Percentiles rank a stretch among this genome's conserved stretches.
phyloP scores from a whole-genome alignment of 2,329 filamentous ascomycete species.

The Stagonosporopsis tanaceti region DNA sequence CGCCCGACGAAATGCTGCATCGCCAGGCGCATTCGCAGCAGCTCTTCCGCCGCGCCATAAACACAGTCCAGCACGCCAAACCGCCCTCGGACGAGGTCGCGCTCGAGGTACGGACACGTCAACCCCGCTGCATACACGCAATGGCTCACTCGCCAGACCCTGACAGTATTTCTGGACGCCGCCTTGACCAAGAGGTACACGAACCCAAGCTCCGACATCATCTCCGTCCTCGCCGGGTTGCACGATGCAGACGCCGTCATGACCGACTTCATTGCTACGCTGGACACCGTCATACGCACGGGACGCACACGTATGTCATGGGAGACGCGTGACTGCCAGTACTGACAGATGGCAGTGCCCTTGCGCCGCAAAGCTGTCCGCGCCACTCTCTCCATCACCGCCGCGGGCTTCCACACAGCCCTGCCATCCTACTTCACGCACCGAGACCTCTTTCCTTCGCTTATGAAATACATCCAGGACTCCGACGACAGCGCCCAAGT shows the following conservation, averaged over 20 bases:
- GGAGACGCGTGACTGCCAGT: not conserved
- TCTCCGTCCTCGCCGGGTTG: slow-evolving; percentile 85
- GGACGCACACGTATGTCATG: slow-evolving; percentile 69
- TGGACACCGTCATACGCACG: slow-evolving; percentile 84
- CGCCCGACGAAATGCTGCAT: slow-evolving; percentile 77
- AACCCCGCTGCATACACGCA: slow-evolving; percentile 9
- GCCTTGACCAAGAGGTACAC: slow-evolving; percentile 90
- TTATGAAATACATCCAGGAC: slow-evolving; percentile 94
- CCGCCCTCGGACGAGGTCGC: slow-evolving; percentile 76
- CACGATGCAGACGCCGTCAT: slow-evolving; percentile 88
- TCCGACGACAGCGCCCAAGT: slow-evolving; percentile 68
- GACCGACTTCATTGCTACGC: slow-evolving; percentile 82
- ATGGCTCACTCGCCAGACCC: slow-evolving; percentile 71
- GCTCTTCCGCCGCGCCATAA: slow-evolving; percentile 78
- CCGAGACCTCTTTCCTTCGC: slow-evolving; percentile 87
- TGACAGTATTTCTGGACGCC: slow-evolving; percentile 84
- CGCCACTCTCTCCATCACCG: slow-evolving; percentile 82
- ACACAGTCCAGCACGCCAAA: slow-evolving; percentile 68
- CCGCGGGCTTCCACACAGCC: slow-evolving; percentile 95
- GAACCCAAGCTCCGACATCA: slow-evolving; percentile 94
- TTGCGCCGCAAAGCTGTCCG: slow-evolving; percentile 81
- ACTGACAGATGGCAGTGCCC: slow-evolving; percentile 62
- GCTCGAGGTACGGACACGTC: slow-evolving; percentile 73
- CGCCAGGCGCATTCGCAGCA: slow-evolving; percentile 78
- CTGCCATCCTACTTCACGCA: slow-evolving; percentile 95